Conservation (phyloP, 1,284 basidiomycete species). For the Cryptococcus sp. region DNA sequence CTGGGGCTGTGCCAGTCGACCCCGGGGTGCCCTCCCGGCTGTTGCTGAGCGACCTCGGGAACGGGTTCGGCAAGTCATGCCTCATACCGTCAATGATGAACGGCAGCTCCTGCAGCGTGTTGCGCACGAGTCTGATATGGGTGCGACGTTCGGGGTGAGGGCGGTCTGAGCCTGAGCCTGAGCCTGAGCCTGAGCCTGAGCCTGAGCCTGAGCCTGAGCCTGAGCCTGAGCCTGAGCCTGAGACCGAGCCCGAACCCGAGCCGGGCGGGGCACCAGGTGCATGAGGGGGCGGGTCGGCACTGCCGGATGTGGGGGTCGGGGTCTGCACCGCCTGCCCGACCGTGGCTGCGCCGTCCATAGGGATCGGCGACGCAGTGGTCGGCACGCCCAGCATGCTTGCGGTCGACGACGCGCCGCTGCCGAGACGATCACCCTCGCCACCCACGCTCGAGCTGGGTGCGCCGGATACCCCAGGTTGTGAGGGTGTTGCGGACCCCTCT, state of each 20-base stretch:
- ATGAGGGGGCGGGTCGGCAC: not conserved
- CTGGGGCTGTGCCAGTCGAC: not conserved
- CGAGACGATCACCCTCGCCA: not conserved
- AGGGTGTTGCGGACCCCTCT: no score
- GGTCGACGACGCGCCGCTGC: conserved; percentile 6
- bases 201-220: no score
- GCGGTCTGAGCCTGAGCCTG: not conserved
- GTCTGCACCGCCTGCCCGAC: not conserved
- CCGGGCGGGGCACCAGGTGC: not conserved
- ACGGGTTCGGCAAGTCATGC: no score
- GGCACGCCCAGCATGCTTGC: conserved; percentile 8
- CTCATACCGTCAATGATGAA: not conserved
- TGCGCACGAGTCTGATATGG: conserved; percentile 15
- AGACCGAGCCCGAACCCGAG: no score
- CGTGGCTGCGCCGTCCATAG: not conserved
- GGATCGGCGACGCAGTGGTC: conserved; percentile 8
- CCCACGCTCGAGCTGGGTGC: no score
- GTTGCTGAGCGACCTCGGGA: no score
- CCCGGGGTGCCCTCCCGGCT: not conserved
- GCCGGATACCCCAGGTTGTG: no score
- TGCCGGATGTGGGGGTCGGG: not conserved
- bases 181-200: no score
- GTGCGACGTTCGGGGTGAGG: conserved; percentile 9
- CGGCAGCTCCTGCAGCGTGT: not conserved
- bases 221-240: no score